Evolutionary conservation across 257 asterid genomes (phyloP).

Genomic region (Solanum ahanhuiri): DNA sequence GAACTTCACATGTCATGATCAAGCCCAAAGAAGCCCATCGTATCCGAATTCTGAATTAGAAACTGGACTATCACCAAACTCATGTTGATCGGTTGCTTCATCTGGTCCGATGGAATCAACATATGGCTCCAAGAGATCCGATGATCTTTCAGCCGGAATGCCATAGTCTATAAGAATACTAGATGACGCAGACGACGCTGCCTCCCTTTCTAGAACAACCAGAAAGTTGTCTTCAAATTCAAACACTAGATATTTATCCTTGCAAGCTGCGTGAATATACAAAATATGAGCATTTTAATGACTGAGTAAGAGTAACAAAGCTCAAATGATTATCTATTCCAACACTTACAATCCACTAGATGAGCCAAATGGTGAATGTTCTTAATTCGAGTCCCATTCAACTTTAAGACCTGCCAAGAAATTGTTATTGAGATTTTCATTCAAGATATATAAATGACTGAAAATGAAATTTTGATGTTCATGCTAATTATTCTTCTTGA

Average conservation of each 20-base stretch:
- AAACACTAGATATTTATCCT: conserved; percentile 63
- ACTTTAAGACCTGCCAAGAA: conserved; percentile 63
- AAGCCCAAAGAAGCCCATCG: conserved; percentile 83
- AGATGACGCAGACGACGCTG: conserved; percentile 56
- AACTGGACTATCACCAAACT: conserved; percentile 55
- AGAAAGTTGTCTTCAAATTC: conserved; percentile 81
- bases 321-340: neutral
- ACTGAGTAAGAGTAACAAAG: neutral
- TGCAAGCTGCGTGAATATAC: conserved; percentile 27
- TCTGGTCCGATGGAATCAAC: conserved; percentile 20
- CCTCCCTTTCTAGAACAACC: conserved; percentile 79
- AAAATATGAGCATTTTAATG: neutral
- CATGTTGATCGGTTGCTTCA: conserved; percentile 22
- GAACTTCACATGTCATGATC: conserved; percentile 1
- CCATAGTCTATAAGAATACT: conserved; percentile 76
- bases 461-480: neutral
- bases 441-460: neutral
- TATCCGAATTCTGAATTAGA: conserved; percentile 57
- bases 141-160: conserved; percentile 78
- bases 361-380: conserved; percentile 93
- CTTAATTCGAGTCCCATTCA: conserved; percentile 66
- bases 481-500: neutral
- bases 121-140: conserved; percentile 60
- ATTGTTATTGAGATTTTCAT: neutral
- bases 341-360: conserved; percentile 73